Base-by-base conservation (phyloP, 2,329 filamentous ascomycete species). In the Fusarium sterilihyphosum region DNA sequence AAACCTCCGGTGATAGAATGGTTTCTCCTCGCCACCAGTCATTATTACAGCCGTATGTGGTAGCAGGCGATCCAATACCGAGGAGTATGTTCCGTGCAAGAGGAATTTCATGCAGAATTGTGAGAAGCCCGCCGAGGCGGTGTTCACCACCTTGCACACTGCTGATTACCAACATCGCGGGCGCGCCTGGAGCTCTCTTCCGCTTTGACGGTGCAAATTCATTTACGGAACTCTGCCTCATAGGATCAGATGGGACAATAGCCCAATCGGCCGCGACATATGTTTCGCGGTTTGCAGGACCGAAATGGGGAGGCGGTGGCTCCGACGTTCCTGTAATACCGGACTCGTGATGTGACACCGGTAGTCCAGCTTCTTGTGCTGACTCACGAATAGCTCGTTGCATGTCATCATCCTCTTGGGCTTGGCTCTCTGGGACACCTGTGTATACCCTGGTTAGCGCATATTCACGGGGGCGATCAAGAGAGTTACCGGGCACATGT, bases 11-110 rank as follows among this genome's bases (percentile, higher is more conserved):
- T 38, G 81, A 81, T 9, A 85, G 72, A 43, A 91, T 91, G 14
- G 84, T 78, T 53, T 86, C 83, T 8, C 90, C 90, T 70, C 85
- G 87, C 90, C 90, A 92, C 90, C 90, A 92, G 67, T 89, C 86
- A 18, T 82, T 82, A 71, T 89, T 85, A 73, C 87, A 84, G 2
- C 90, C 89, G 71, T 92, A 92, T 40, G 82, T 85, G 4, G 81
- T 75, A 6, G 85, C 81, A 10, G 84, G 79, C 8, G 78, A 61
- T 4, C 86, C 86, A 16, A 80, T 82, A 31, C 82, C 78, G 6
- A 92, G 83, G 18, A 92, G 81, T 6, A 87, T 81, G 72, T 91
- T 91, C 60, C 90, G 86, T 2, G 85, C 85, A 1, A 89, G 80
- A 3, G 90, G 90, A 31, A 92, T 91, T 63, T 88, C 84, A 75